Conservation (phyloP, 257 asterid genomes). For the Solanum appendiculatum region DNA sequence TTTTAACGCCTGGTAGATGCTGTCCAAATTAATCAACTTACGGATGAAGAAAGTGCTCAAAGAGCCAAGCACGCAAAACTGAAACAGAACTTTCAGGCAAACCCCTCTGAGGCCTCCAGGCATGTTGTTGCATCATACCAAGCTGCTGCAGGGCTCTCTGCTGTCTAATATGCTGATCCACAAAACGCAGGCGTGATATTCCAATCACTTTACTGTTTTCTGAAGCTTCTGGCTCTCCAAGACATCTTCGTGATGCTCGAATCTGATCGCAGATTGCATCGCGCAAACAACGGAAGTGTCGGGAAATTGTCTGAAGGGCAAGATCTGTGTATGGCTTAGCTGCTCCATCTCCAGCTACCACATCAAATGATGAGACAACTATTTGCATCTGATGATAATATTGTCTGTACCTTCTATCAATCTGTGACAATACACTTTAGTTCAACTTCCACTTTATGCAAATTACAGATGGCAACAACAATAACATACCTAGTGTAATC, state of each 20-base stretch:
- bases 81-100: conserved; percentile 79
- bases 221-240: conserved; percentile 66
- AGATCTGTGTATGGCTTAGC: conserved; percentile 77
- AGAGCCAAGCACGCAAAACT: conserved; percentile 82
- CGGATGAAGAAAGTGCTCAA: conserved; percentile 95
- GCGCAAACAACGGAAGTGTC: conserved; percentile 77
- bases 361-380: conserved; percentile 69
- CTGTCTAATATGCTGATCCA: conserved; percentile 68
- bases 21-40: conserved; percentile 10
- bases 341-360: conserved; percentile 60
- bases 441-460: not conserved
- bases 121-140: conserved; percentile 76
- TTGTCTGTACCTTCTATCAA: conserved; percentile 69
- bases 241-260: conserved; percentile 40
- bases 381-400: conserved; percentile 87
- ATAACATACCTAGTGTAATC: not conserved
- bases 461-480: not conserved
- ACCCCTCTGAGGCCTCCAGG: conserved; percentile 96
- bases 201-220: conserved; percentile 41
- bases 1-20: not conserved
- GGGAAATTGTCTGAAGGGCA: conserved; percentile 78
- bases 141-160: conserved; percentile 85
- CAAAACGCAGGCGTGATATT: conserved; percentile 65
- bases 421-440: conserved; percentile 27
- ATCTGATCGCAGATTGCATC: conserved; percentile 70